Base-by-base conservation (phyloP, 169 alveolate genomes). In the Babesia divergens region DNA sequence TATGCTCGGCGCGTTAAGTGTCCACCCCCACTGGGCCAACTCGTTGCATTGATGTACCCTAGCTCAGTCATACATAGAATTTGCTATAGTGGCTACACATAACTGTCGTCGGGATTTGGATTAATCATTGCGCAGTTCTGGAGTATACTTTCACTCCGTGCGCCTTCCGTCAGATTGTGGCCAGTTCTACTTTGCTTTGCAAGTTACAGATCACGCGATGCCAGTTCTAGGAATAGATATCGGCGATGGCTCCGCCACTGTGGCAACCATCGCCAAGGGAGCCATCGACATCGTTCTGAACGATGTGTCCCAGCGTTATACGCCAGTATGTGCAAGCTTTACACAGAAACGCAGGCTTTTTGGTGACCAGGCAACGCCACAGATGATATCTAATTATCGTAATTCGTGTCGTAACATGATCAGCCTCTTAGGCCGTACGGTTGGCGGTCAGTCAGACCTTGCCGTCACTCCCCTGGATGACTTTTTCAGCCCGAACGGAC, bases 191-290 rank as follows among this genome's bases (percentile, higher is more conserved):
- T 16, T 40, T 16, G 16, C 16, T 40, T 16, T n/a, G n/a, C n/a
- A 40, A 13, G 20, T 13, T 40, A 13, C 47, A 16, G 11, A 40
- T 40, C 59, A 62, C 46, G 83, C 65, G 47, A 91, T 91, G 95
- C 91, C 95, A 34, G 96, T 93, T 34, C 74, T 97, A 16, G 99
- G 99, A 32, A 91, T 97, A n/a, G 99, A 96, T 86, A 84, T 97
- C 55, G 99, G 99, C 47, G 92, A 97, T 43, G 91, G 90, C n/a
- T 93, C 93, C 84, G 84, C 97, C 51, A 97, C 96, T 50, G 91
- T 97, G 53, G 99, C 99, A 29, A 93, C 98, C 14, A 96, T 96
- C 66, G 86, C 92, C 54, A 77, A 91, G 18, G 99, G 99, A 20
- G 97, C 98, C 24, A 97, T 97, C 26, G 97, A 95, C 56, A 90